Conservation (phyloP, 1,284 basidiomycete species). For the Leccinum pallidistipes region DNA sequence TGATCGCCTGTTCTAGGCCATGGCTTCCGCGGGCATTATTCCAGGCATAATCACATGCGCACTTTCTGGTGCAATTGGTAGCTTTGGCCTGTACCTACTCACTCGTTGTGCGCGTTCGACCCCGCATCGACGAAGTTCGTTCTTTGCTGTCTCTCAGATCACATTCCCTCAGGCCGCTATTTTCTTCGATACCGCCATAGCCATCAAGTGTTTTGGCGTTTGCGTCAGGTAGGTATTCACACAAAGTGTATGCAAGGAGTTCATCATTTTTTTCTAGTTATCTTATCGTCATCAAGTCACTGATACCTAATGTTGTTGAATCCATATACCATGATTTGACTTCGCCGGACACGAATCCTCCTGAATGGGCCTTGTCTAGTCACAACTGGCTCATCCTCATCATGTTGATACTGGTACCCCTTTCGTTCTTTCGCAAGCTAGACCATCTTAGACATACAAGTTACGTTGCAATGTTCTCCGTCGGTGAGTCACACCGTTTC, state of each 20-base stretch:
- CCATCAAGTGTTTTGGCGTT: constrained; percentile 96
- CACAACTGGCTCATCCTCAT: constrained; percentile 82
- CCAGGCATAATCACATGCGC: constrained; percentile 88
- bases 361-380: constrained; percentile 74
- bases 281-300: constrained; percentile 90
- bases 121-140: constrained; percentile 76
- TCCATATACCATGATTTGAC: constrained; percentile 80
- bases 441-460: constrained; percentile 84
- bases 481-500: constrained; percentile 50
- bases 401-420: constrained; percentile 83
- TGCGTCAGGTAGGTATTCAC: constrained; percentile 71
- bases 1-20: constrained; percentile 51
- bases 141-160: constrained; percentile 83
- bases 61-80: constrained; percentile 80
- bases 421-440: constrained; percentile 84
- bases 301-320: constrained; percentile 92
- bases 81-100: constrained; percentile 89
- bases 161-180: constrained; percentile 84
- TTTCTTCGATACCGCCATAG: constrained; percentile 93
- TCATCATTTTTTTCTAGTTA: constrained; percentile 58
- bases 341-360: constrained; percentile 62
- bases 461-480: constrained; percentile 85
- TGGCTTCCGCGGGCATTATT: constrained; percentile 84
- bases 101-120: constrained; percentile 84
- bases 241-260: background rate